These are phyloP conservation scores for Phytophthora pini DNA, from an alignment of 352 stramenopile genomes.

Conservation along the genomic window DNA sequence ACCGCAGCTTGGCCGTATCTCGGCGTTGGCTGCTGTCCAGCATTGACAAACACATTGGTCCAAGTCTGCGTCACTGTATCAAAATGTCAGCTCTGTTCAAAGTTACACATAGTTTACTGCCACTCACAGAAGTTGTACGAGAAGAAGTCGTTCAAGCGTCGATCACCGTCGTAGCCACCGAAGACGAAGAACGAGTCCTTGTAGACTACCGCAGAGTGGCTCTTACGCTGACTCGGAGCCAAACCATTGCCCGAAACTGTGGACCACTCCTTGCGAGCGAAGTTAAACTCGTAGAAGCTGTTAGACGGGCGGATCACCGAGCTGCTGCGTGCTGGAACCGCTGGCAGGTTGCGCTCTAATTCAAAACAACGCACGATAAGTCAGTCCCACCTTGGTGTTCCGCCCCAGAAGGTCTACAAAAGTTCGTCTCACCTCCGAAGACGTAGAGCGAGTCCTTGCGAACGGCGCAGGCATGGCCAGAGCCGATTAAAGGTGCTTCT, in stretches of 20 bases:
- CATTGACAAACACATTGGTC: constrained; percentile 75
- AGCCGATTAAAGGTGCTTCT: constrained; percentile 87
- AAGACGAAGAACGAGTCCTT: constrained; percentile 95
- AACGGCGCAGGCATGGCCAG: constrained; percentile 92
- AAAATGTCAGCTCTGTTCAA: constrained; percentile 3
- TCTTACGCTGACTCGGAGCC: constrained; percentile 90
- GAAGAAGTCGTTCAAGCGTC: constrained; percentile 95
- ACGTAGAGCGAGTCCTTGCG: constrained; percentile 94
- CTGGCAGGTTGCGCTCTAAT: constrained; percentile 31
- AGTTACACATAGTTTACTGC: background rate
- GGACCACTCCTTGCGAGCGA: constrained; percentile 78
- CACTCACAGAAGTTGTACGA: constrained; percentile 92
- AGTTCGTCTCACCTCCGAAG: constrained; percentile 68
- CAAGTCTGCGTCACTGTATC: constrained; percentile 81
- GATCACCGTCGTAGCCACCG: constrained; percentile 92
- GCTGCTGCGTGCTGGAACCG: constrained; percentile 22
- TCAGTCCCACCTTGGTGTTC: constrained; percentile 15
- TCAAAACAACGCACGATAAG: constrained; percentile 1
- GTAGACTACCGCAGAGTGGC: constrained; percentile 93
- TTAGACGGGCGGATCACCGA: constrained; percentile 67
- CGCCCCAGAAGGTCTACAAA: constrained; percentile 4
- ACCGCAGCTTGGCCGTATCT: constrained; percentile 96
- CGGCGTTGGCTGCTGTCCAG: constrained; percentile 89
- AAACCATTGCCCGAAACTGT: constrained; percentile 60
- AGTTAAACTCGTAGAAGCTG: constrained; percentile 94